Evolutionary conservation across 2,329 filamentous ascomycete genomes (phyloP).

Genomic region (Ascochyta rabiei): DNA sequence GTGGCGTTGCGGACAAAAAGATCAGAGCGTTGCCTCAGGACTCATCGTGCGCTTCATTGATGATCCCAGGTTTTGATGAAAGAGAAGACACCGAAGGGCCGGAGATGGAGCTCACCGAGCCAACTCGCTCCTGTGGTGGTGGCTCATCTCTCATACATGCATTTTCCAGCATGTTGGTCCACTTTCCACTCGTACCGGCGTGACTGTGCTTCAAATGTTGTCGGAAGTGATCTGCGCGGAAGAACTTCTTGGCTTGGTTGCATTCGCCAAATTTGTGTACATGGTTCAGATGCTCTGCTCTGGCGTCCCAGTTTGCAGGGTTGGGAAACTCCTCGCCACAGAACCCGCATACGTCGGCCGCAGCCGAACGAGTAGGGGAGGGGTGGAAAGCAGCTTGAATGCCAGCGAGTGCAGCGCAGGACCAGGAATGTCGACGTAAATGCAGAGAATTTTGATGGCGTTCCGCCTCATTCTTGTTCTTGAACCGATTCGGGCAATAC

Average conservation of each 20-base stretch:
- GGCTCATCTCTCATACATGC: conserved; percentile 94
- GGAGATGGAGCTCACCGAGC: conserved; percentile 38
- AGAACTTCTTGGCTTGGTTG: conserved; percentile 98
- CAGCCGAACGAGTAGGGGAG: conserved; percentile 66
- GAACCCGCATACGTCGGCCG: conserved; percentile 86
- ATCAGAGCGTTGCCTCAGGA: conserved; percentile 33
- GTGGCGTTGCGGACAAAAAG: conserved; percentile 31
- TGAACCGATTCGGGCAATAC: conserved; percentile 94
- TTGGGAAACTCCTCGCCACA: conserved; percentile 93
- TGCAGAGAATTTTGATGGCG: conserved; percentile 95
- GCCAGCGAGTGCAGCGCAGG: conserved; percentile 80
- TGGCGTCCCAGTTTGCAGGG: conserved; percentile 84
- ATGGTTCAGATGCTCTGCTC: conserved; percentile 84
- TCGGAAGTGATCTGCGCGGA: conserved; percentile 94
- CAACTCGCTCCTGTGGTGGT: conserved; percentile 55
- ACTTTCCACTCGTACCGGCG: conserved; percentile 93
- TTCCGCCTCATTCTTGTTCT: conserved; percentile 98
- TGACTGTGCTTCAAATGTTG: conserved; percentile 99
- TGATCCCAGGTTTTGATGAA: conserved; percentile 45
- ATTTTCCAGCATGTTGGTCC: conserved; percentile 97
- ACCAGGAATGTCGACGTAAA: conserved; percentile 92
- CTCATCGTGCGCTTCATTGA: conserved; percentile 49
- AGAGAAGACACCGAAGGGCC: conserved; percentile 35
- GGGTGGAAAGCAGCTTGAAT: conserved; percentile 85
- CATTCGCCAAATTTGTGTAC: conserved; percentile 97